Conservation (phyloP, 2,329 filamentous ascomycete species). For the Penicillium concentricum region DNA sequence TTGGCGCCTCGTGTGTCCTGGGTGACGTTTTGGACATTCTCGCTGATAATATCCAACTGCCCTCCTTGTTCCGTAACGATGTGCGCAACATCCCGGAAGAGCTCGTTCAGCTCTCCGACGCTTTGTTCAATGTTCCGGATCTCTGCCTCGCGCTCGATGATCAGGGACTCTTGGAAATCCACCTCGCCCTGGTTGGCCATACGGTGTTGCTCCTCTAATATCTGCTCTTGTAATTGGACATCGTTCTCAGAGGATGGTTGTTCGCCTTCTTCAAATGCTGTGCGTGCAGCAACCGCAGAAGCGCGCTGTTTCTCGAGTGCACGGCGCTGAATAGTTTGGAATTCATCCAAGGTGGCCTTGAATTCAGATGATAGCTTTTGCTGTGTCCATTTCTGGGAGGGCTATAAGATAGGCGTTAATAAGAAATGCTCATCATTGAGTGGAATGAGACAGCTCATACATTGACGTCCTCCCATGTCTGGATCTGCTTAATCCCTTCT, state of each 20-base stretch:
- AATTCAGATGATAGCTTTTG: conserved; percentile 94
- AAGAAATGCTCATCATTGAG: background rate
- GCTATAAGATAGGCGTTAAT: conserved; percentile 51
- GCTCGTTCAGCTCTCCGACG: conserved; percentile 90
- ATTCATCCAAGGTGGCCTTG: conserved; percentile 81
- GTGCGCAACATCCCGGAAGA: conserved; percentile 97
- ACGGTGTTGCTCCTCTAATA: conserved; percentile 73
- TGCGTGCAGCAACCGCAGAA: conserved; percentile 77
- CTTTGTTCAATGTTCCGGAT: conserved; percentile 97
- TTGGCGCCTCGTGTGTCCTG: conserved; percentile 83
- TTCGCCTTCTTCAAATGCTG: conserved; percentile 65
- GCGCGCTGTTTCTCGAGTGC: conserved; percentile 91
- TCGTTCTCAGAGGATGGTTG: conserved; percentile 34
- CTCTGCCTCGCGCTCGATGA: conserved; percentile 93
- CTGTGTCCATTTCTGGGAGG: conserved; percentile 93
- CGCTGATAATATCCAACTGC: conserved; percentile 79
- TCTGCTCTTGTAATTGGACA: conserved; percentile 60
- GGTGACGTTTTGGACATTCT: conserved; percentile 81
- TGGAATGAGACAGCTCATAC: conserved; percentile 48
- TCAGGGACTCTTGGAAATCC: conserved; percentile 93
- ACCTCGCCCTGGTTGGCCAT: conserved; percentile 91
- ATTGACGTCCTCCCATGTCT: conserved; percentile 80
- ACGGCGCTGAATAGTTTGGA: conserved; percentile 84
- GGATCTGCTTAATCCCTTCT: conserved; percentile 89
- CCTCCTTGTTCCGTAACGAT: conserved; percentile 94